A percentile compares a stretch with the other conserved stretches of the same genome.
Conservation (phyloP, 164 flowering plant genomes). For the Macadamia integrifolia region DNA sequence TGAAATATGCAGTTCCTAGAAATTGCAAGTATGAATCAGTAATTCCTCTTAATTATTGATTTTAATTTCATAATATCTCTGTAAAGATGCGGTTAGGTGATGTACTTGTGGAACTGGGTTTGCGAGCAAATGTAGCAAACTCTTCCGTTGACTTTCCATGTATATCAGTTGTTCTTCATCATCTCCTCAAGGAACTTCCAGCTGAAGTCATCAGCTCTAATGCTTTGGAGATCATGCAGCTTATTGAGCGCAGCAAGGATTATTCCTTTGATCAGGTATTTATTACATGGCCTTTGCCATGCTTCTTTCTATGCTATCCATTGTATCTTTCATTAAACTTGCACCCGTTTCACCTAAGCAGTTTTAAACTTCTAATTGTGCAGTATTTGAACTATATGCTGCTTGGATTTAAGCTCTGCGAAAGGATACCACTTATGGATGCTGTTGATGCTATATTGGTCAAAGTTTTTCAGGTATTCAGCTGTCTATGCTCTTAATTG, state of each 20-base stretch:
- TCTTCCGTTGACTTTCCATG: constrained; percentile 29
- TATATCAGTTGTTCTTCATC: constrained; percentile 67
- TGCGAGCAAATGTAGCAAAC: constrained; percentile 34
- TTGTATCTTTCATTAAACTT: neutral
- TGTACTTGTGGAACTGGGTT: constrained; percentile 50
- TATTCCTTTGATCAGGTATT: constrained; percentile 68
- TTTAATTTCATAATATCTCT: constrained; percentile 2
- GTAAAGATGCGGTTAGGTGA: constrained; percentile 31
- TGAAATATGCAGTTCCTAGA: neutral
- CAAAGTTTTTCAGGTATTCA: constrained; percentile 55
- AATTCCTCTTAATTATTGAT: neutral
- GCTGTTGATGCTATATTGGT: constrained; percentile 31
- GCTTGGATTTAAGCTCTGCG: constrained; percentile 78
- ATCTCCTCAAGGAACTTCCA: constrained; percentile 77
- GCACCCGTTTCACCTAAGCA: constrained; percentile 4
- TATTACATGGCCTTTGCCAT: constrained; percentile 1
- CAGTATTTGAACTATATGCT: constrained; percentile 80
- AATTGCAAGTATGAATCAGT: neutral
- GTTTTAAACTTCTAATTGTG: constrained; percentile 14
- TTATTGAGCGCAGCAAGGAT: constrained; percentile 58
- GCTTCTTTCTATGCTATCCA: neutral
- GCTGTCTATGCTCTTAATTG: neutral
- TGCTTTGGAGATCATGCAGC: constrained; percentile 50
- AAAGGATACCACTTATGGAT: constrained; percentile 32
- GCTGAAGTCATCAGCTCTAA: constrained; percentile 43